Evolutionary conservation across 2,329 filamentous ascomycete genomes (phyloP), one percentile per base, ranked within the genome.

Genomic region (Paraconiothyrium sp.): DNA sequence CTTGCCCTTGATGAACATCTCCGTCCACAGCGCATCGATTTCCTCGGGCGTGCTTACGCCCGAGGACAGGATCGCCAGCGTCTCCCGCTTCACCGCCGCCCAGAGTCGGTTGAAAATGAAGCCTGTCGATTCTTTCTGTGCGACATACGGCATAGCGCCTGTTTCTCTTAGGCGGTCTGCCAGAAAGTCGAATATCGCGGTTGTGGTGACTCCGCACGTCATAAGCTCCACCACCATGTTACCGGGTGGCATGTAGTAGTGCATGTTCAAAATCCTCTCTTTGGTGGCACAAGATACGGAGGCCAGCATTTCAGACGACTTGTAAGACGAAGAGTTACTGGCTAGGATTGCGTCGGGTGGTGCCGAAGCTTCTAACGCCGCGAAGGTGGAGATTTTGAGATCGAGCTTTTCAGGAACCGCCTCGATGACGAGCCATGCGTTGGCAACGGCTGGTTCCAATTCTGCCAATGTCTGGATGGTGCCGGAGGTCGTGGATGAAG

Each of bases 381-480:
- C 81, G 60, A 86, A 84, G 0, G 80, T 83, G 13, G 76, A 75
- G 14, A 82, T 81, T 72, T 87, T 87, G 35, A 85, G 66, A 7
- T 78, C 67, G 10, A 85, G 74, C 57, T 78, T 82, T 67, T 86
- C 85, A 0, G 84, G 85, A 0, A 87, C 80, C 14, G 81, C 83
- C 70, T 86, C 85, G 60, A 86, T 80, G n/a, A 86, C 81, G 6
- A 86, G 76, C 85, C 83, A 88, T 2, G 84, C 80, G 37, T 82
- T 72, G 1, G 70, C 55, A 5, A 86, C 80, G 0, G 84, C 81
- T 0, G 67, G 54, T 8, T 74, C 60, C 1, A 86, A 66, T 32
- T 80, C 75, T 6, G 78, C 73, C n/a, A 79, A 39, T 1, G 20
- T 32, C 2, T 20, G 8, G 16, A 52, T 30, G 3, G 10, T 20